Evolutionary conservation across 106 monocot genomes (phyloP), one percentile per base, ranked within the genome.

Genomic region (Dendrobium officinale): DNA sequence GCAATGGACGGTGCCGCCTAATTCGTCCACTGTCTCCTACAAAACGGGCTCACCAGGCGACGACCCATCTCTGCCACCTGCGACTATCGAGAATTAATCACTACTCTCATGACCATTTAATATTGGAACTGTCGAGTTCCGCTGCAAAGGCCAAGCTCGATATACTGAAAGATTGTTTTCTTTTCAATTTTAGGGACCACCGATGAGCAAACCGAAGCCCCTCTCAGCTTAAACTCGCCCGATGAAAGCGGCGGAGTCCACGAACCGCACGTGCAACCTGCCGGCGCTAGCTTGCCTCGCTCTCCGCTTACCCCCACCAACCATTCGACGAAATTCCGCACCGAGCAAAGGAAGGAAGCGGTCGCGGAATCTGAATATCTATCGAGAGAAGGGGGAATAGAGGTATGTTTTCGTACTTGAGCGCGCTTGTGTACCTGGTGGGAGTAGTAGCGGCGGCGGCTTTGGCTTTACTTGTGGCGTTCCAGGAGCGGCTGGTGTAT

Each of bases 401-500:
- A 41, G 51, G 42, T n/a, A 93, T 95, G 92, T 80, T 75, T 72
- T 83, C 86, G 56, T 89, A 83, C 82, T 82, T 89, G 83, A 80
- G 80, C 59, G 75, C 83, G 77, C 29, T 96, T 80, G 42, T 58
- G 29, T 95, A 88, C 78, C 89, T 85, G 20, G 85, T 86, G 18
- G 91, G 89, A 6, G 91, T 89, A 9, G 54, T 90, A 42, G 83
- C 73, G 82, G 84, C 86, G 77, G 91, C 85, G 29, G 96, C 86
- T 2, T 33, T 93, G 87, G 89, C 88, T 45, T 81, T 91, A 33
- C 85, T 96, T 59, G 87, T 96, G 58, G 93, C 90, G 74, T 91
- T 96, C 61, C 96, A 96, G 86, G 96, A 96, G 81, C 79, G 80
- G 78, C 86, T 96, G 48, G 96, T 93, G 24, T 96, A 96, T 85